Conservation (phyloP, 169 alveolate species). For the Plasmodium blacklocki region DNA sequence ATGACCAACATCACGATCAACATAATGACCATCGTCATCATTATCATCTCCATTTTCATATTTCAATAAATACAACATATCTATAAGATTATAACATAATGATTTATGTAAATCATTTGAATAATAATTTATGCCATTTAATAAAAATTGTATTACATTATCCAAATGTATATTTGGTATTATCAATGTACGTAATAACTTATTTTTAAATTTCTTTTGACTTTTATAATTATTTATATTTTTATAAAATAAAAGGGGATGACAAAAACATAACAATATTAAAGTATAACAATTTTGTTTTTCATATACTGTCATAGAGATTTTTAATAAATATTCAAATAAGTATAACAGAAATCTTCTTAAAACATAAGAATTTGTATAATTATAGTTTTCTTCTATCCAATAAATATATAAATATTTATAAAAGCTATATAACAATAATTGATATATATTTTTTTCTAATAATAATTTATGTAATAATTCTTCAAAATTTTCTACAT, state of each 20-base stretch:
- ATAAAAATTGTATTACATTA: constrained; percentile 16
- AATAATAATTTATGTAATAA: constrained; percentile 33
- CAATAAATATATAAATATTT: constrained; percentile 44
- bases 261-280: constrained; percentile 53
- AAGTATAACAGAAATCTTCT: constrained; percentile 16
- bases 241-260: constrained; percentile 35
- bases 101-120: constrained; percentile 21
- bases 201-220: constrained; percentile 53
- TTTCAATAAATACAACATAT: constrained; percentile 13
- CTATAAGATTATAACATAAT: constrained; percentile 42
- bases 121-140: constrained; percentile 58
- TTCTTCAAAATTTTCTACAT: constrained; percentile 40
- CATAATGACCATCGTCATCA: too few species aligned
- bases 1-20: too few species aligned
- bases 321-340: constrained; percentile 32
- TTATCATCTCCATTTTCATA: not conserved
- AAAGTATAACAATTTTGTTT: constrained; percentile 27
- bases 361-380: constrained; percentile 34
- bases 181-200: constrained; percentile 4
- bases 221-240: constrained; percentile 21
- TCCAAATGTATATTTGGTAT: constrained; percentile 35
- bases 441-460: constrained; percentile 44
- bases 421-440: constrained; percentile 31
- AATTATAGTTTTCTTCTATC: not conserved
- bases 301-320: constrained; percentile 7